These are phyloP conservation scores for Taxawa tesnikishii DNA, from an alignment of 2,329 filamentous ascomycete species.

Conservation along the genomic window DNA sequence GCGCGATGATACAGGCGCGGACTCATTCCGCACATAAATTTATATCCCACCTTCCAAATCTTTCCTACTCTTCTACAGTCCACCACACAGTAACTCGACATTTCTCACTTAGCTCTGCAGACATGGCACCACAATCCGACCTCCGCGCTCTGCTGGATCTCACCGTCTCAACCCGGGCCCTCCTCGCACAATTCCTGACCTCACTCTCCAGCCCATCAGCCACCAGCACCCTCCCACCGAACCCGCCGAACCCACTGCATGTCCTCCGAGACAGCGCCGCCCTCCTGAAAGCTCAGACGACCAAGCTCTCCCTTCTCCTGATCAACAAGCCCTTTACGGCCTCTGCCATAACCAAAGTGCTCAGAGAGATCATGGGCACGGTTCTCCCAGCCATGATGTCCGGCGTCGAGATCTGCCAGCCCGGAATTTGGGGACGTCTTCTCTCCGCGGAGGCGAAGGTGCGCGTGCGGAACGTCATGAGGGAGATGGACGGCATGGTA, in stretches of 20 bases:
- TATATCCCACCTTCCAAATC: no score
- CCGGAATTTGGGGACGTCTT: constrained; percentile 48
- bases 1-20: no score
- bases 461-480: constrained; percentile 47
- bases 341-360: constrained; percentile 56
- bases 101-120: no score
- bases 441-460: constrained; percentile 53
- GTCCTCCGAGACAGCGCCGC: constrained; percentile 60
- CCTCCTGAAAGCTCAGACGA: constrained; percentile 69
- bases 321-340: constrained; percentile 81
- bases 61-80: no score
- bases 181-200: constrained; percentile 19
- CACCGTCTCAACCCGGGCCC: constrained; percentile 16
- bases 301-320: constrained; percentile 75
- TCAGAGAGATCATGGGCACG: constrained; percentile 59
- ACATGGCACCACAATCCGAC: constrained; percentile 16
- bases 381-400: constrained; percentile 66
- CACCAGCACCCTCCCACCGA: constrained; percentile 12
- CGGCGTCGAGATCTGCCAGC: constrained; percentile 52
- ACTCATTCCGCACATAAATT: no score
- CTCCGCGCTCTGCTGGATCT: constrained; percentile 15
- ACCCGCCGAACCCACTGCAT: constrained; percentile 44
- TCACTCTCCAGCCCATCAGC: constrained; percentile 14
- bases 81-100: no score
- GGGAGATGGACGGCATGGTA: constrained; percentile 50